These are phyloP conservation scores for Suillus clintonianus DNA, from an alignment of 768 basidiomycete species.

Conservation along the genomic window DNA sequence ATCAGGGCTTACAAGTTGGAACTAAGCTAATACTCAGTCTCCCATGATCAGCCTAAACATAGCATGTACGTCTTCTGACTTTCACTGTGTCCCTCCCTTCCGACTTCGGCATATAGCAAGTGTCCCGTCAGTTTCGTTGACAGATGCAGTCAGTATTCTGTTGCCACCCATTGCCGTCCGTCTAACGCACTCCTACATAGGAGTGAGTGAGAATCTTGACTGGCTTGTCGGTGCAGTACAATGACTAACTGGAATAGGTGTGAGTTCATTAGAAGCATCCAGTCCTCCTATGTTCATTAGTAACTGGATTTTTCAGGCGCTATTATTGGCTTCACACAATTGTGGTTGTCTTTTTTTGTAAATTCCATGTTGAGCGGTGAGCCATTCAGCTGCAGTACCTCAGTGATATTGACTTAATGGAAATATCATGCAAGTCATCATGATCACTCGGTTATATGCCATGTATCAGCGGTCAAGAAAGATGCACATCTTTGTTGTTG, in stretches of 20 bases:
- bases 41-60: not conserved
- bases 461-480: not conserved
- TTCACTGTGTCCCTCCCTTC: not conserved
- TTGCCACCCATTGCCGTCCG: not conserved
- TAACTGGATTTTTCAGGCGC: not conserved
- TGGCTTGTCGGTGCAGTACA: not conserved
- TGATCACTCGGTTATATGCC: not conserved
- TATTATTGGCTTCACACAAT: not conserved
- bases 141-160: not conserved
- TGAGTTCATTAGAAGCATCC: not conserved
- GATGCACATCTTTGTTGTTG: not conserved
- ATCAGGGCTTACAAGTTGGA: not conserved
- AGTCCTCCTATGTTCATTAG: not conserved
- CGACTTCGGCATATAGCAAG: not conserved
- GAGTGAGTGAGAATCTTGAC: not conserved
- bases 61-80: not conserved
- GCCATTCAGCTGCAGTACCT: not conserved
- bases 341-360: not conserved
- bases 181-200: not conserved
- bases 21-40: not conserved
- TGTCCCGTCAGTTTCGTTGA: not conserved
- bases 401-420: not conserved
- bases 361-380: not conserved
- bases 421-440: not conserved
- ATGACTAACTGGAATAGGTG: not conserved